Conservation (phyloP, 176 grass and related monocot species). For the Secale cereale region DNA sequence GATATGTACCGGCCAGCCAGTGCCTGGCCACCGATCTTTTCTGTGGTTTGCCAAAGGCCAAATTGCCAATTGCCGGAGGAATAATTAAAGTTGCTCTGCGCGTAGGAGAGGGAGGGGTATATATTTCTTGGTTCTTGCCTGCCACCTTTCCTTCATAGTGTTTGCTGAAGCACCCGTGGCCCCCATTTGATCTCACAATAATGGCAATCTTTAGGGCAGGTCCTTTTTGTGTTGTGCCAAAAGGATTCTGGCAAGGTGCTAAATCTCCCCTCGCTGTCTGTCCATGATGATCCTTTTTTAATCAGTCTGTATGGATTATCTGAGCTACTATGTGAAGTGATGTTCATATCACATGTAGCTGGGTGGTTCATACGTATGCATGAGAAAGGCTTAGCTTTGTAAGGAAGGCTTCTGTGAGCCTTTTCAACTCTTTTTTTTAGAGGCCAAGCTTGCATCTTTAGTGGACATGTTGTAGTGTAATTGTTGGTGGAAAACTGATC, state of each 20-base stretch:
- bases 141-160: conserved; percentile 29
- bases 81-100: conserved; percentile 12
- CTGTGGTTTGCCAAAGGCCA: conserved; percentile 29
- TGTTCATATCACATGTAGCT: neutral
- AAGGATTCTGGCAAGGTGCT: conserved; percentile 27
- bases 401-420: neutral
- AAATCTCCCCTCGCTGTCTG: conserved; percentile 9
- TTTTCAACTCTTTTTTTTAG: neutral
- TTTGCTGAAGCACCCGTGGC: conserved; percentile 36
- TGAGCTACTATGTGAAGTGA: neutral
- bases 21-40: conserved; percentile 29
- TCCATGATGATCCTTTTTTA: neutral
- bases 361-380: too few species aligned
- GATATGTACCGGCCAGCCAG: conserved; percentile 23
- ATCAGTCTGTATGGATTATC: neutral
- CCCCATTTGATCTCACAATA: conserved; percentile 34
- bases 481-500: neutral
- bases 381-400: too few species aligned
- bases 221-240: conserved; percentile 21
- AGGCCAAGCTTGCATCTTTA: neutral
- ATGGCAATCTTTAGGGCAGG: conserved; percentile 22
- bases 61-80: conserved; percentile 11
- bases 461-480: neutral
- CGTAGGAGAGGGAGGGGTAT: neutral
- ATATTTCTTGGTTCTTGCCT: conserved; percentile 21